Evolutionary conservation across 192 early-diverging fungal genomes (phyloP).

Genomic region (Mortierella claussenii): DNA sequence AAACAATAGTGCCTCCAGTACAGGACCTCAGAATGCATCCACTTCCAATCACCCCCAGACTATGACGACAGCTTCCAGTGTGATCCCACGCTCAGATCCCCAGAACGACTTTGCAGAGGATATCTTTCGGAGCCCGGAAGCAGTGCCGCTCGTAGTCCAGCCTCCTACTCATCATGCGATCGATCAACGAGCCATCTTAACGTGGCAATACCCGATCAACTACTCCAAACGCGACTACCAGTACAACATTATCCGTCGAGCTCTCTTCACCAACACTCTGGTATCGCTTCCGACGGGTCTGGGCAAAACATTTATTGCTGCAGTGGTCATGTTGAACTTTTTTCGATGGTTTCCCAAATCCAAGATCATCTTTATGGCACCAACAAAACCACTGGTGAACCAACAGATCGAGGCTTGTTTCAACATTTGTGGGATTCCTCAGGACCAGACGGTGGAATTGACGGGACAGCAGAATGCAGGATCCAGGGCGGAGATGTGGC

Average conservation of each 20-base stretch:
- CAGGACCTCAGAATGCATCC: neutral
- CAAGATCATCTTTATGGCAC: slow-evolving; percentile 91
- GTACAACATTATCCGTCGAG: slow-evolving; percentile 81
- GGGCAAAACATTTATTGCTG: slow-evolving; percentile 96
- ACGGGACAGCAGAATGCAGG: slow-evolving; percentile 67
- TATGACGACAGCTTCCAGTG: neutral
- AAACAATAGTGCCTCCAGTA: neutral
- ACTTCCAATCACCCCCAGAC: neutral
- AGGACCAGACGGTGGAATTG: slow-evolving; percentile 67
- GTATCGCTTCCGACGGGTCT: slow-evolving; percentile 87
- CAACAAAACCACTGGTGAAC: slow-evolving; percentile 89
- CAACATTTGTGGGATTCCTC: slow-evolving; percentile 82
- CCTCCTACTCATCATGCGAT: slow-evolving; percentile 59
- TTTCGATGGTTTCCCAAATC: slow-evolving; percentile 91
- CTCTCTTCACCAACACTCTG: slow-evolving; percentile 86
- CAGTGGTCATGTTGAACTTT: slow-evolving; percentile 92
- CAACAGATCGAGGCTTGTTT: slow-evolving; percentile 93
- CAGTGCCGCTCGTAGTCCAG: slow-evolving; percentile 14
- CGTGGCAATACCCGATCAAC: slow-evolving; percentile 86
- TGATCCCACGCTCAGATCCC: slow-evolving; percentile 33
- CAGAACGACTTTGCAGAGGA: slow-evolving; percentile 30
- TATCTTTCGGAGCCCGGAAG: slow-evolving; percentile 14
- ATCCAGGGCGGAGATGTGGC: slow-evolving; percentile 69
- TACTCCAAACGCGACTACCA: slow-evolving; percentile 84
- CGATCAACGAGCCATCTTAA: slow-evolving; percentile 56